phyloP scores from a whole-genome alignment of 306 rosid genomes.

The Fragaria nilgerrensis region DNA sequence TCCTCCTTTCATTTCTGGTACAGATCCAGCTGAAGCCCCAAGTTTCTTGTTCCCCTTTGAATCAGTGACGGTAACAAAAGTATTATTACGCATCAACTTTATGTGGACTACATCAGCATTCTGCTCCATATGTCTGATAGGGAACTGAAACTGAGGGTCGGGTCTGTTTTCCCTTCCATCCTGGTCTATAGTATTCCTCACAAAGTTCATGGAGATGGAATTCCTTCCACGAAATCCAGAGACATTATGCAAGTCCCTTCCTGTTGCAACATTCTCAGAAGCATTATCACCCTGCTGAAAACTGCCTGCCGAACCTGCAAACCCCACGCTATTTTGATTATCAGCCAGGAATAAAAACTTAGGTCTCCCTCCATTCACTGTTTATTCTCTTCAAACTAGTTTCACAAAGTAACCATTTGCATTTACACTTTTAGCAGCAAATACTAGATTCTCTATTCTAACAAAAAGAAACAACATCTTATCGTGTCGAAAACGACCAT shows the following conservation, averaged over 20 bases:
- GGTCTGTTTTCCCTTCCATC: conserved; percentile 32
- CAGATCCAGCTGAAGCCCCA: conserved; percentile 60
- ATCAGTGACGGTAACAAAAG: conserved; percentile 71
- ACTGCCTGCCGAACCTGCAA: conserved; percentile 10
- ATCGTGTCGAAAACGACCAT: too few species aligned
- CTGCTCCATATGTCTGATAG: conserved; percentile 24
- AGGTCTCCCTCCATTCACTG: neutral
- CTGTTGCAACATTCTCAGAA: conserved; percentile 26
- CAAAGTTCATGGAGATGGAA: conserved; percentile 29
- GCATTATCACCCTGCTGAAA: conserved; percentile 12
- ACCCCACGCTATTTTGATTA: neutral
- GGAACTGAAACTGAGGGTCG: conserved; percentile 16
- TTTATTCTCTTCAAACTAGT: neutral
- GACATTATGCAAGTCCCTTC: neutral
- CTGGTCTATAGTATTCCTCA: conserved; percentile 48
- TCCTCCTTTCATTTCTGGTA: conserved; percentile 67
- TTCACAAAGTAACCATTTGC: neutral
- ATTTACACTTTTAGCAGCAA: neutral
- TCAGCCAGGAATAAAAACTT: neutral
- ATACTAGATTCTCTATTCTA: neutral
- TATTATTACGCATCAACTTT: conserved; percentile 67
- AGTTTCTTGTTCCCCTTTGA: conserved; percentile 66
- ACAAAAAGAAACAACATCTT: neutral
- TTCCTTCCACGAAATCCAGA: conserved; percentile 17
- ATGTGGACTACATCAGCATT: conserved; percentile 80